Evolutionary conservation across 2,329 filamentous ascomycete genomes (phyloP).

Genomic region (Trichoderma hamatum): DNA sequence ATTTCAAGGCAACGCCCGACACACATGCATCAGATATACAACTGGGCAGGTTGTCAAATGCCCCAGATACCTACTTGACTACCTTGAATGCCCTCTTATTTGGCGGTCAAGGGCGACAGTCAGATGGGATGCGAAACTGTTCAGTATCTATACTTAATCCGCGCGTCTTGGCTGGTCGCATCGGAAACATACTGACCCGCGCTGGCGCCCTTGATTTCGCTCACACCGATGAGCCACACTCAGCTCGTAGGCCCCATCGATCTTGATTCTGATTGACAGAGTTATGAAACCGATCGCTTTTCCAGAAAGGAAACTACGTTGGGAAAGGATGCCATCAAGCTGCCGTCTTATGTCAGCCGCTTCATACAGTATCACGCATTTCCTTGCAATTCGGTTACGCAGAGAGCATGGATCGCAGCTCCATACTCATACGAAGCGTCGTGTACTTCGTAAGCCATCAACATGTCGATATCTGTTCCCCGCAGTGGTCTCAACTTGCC

Average conservation of each 20-base stretch:
- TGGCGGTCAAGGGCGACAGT: background rate
- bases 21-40: background rate
- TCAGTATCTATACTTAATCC: background rate
- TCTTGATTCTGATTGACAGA: background rate
- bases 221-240: constrained; percentile 13
- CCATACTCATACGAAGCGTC: background rate
- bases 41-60: background rate
- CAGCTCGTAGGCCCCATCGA: background rate
- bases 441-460: background rate
- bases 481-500: background rate
- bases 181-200: constrained; percentile 9
- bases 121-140: background rate
- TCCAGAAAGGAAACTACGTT: background rate
- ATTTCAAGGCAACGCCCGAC: background rate
- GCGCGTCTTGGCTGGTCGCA: background rate
- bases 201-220: constrained; percentile 23
- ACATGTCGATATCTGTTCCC: background rate
- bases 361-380: background rate
- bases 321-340: background rate
- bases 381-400: background rate
- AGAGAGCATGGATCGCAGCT: background rate
- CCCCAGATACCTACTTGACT: background rate
- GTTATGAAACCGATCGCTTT: background rate
- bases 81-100: background rate
- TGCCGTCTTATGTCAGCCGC: background rate